These are phyloP conservation scores for Kurtzmaniella quercitrusa DNA, from an alignment of 1,139 yeast species.

Conservation along the genomic window DNA sequence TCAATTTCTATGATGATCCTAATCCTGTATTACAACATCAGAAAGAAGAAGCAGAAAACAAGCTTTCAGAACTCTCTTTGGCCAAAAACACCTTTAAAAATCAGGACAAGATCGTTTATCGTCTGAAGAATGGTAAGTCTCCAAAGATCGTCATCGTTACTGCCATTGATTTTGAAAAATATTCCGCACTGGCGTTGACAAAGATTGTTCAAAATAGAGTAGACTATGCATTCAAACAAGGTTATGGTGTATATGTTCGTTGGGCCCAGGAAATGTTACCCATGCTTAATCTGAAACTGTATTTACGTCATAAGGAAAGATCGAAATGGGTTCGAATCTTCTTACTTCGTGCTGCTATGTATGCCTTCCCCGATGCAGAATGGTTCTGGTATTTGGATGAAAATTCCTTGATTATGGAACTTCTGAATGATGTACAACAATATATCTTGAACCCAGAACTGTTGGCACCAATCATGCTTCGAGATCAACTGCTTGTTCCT, in stretches of 20 bases:
- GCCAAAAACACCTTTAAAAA: conserved; percentile 59
- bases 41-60: conserved; percentile 39
- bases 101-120: conserved; percentile 59
- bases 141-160: conserved; percentile 81
- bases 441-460: conserved; percentile 54
- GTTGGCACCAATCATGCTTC: conserved; percentile 54
- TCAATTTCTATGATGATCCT: conserved; percentile 46
- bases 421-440: conserved; percentile 51
- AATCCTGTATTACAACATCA: conserved; percentile 30
- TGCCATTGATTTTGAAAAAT: conserved; percentile 69
- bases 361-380: conserved; percentile 78
- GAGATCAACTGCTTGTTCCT: conserved; percentile 66
- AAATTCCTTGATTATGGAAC: conserved; percentile 66
- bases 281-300: conserved; percentile 38
- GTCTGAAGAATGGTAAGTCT: conserved; percentile 33
- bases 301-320: conserved; percentile 30
- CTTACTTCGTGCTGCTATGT: conserved; percentile 74
- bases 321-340: conserved; percentile 59
- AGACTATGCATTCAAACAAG: conserved; percentile 70
- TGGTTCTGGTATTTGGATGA: conserved; percentile 85
- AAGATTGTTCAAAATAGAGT: conserved; percentile 75
- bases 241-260: conserved; percentile 74
- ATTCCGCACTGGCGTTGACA: conserved; percentile 56
- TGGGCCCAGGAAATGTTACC: conserved; percentile 82
- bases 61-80: conserved; percentile 30